Percentiles rank a stretch among this genome's conserved stretches.
Evolutionary conservation across 202 grass and related monocot genomes (phyloP).

Genomic region (Setaria italica): DNA sequence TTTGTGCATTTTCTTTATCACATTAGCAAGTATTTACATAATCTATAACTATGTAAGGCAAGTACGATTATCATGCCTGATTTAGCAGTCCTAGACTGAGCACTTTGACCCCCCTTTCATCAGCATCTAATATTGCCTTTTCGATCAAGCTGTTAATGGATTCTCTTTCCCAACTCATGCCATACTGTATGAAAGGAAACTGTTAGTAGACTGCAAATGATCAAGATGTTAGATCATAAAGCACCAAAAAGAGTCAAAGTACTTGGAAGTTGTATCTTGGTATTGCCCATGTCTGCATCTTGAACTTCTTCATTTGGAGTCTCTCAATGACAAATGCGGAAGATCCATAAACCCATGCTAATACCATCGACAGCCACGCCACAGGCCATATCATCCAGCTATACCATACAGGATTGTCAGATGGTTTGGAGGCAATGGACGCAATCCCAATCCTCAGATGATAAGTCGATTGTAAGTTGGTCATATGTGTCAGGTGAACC

Average conservation of each 20-base stretch:
- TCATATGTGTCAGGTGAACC: slow-evolving; percentile 75
- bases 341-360: slow-evolving; percentile 64
- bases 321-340: slow-evolving; percentile 67
- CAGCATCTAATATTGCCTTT: slow-evolving; percentile 88
- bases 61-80: slow-evolving; percentile 55
- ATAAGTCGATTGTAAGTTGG: slow-evolving; percentile 55
- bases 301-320: slow-evolving; percentile 61
- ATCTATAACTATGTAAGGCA: slow-evolving; percentile 8
- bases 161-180: slow-evolving; percentile 64
- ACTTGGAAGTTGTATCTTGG: slow-evolving; percentile 82
- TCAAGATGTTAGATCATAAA: slow-evolving; percentile 16
- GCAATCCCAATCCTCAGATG: slow-evolving; percentile 71
- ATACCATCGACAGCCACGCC: slow-evolving; percentile 56
- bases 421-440: slow-evolving; percentile 69
- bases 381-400: slow-evolving; percentile 59
- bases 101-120: slow-evolving; percentile 74
- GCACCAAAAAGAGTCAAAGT: slow-evolving; percentile 2
- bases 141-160: slow-evolving; percentile 84
- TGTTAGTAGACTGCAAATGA: slow-evolving; percentile 38
- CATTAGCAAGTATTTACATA: background rate
- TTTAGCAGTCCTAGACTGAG: slow-evolving; percentile 87
- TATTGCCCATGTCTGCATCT: slow-evolving; percentile 76
- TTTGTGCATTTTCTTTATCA: slow-evolving; percentile 22
- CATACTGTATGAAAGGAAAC: slow-evolving; percentile 66
- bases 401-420: slow-evolving; percentile 50